Conservation (phyloP, 139 green algal species). For the Nannochloris sp. region DNA sequence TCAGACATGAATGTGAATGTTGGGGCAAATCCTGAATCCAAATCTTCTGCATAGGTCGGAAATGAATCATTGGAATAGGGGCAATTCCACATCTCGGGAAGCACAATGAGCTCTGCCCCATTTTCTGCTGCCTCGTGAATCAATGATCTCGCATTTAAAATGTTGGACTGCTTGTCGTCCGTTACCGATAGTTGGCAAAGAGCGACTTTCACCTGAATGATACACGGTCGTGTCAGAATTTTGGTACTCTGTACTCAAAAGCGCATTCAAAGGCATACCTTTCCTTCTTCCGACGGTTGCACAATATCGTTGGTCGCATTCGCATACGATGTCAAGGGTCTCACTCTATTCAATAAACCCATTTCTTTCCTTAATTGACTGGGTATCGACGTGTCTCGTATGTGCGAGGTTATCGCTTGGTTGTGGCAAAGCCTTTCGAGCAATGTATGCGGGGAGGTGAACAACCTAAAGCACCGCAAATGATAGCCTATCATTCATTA, state of each 20-base stretch:
- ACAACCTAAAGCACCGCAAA: too few relatives aligned
- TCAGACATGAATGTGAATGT: constrained; percentile 32
- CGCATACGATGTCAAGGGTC: constrained; percentile 5
- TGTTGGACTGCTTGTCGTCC: constrained; percentile 78
- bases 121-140: constrained; percentile 56
- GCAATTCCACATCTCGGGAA: constrained; percentile 97
- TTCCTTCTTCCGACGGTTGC: neutral
- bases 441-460: too few relatives aligned
- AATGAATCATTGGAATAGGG: constrained; percentile 95
- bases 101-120: constrained; percentile 67
- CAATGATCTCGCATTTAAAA: constrained; percentile 44
- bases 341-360: constrained; percentile 8
- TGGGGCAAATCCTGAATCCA: constrained; percentile 45
- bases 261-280: neutral
- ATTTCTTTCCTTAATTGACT: neutral
- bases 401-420: neutral
- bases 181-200: constrained; percentile 81
- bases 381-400: neutral
- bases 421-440: too few relatives aligned
- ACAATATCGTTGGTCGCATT: constrained; percentile 10
- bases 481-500: too few relatives aligned
- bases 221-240: neutral
- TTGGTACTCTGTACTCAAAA: too few relatives aligned
- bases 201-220: constrained; percentile 75
- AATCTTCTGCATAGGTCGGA: constrained; percentile 83